phyloP scores from a whole-genome alignment of 768 basidiomycete genomes.

The Suillus hirtellus region DNA sequence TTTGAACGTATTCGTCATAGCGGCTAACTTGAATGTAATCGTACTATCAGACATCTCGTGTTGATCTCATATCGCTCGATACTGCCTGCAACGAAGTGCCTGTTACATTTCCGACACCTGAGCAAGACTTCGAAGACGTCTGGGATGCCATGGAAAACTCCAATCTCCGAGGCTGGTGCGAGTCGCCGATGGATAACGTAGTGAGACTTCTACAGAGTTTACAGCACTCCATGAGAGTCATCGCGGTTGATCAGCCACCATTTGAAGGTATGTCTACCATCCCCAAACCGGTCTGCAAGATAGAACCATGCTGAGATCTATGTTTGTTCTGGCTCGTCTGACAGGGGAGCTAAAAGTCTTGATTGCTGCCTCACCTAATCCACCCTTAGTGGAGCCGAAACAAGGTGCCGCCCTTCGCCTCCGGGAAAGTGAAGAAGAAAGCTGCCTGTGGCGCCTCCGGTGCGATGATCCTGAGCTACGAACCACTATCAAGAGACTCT shows the following conservation, averaged over 20 bases:
- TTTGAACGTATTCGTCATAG: neutral
- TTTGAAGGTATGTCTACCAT: slow-evolving; percentile 51
- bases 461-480: slow-evolving; percentile 48
- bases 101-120: slow-evolving; percentile 17
- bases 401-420: slow-evolving; percentile 50
- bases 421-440: slow-evolving; percentile 64
- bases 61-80: slow-evolving; percentile 75
- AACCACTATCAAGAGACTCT: slow-evolving; percentile 43
- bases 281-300: neutral
- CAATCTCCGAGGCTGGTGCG: slow-evolving; percentile 69
- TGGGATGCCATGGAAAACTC: slow-evolving; percentile 56
- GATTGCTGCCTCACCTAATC: slow-evolving; percentile 32
- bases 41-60: slow-evolving; percentile 31
- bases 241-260: slow-evolving; percentile 54
- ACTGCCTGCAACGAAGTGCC: slow-evolving; percentile 63
- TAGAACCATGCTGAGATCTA: neutral
- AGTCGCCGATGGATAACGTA: slow-evolving; percentile 52
- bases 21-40: slow-evolving; percentile 15
- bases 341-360: slow-evolving; percentile 70
- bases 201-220: slow-evolving; percentile 54
- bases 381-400: slow-evolving; percentile 6
- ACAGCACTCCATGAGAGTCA: slow-evolving; percentile 47
- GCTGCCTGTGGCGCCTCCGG: slow-evolving; percentile 72
- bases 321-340: slow-evolving; percentile 6
- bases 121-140: slow-evolving; percentile 48